Evolutionary conservation across 257 asterid species (phyloP), one percentile per base, ranked within the genome.

Genomic region (Solanum sejunctum): DNA sequence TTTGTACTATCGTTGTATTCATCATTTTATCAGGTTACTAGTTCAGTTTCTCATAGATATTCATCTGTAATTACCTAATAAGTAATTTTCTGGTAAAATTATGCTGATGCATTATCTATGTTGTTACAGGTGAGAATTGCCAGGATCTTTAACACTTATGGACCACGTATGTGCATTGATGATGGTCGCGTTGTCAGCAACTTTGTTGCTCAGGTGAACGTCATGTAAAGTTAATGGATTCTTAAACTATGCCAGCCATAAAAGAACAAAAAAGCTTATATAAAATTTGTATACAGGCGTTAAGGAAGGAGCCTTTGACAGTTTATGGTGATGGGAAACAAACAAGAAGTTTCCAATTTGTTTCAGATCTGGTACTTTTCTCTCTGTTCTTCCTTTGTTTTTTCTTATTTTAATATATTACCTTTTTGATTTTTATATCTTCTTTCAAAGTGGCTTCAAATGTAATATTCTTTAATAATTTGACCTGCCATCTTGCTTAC

Each of bases 171-270:
- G 99, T 96, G 98, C 87, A 94, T 96, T 77, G 99, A 96, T 85
- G 99, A 96, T 88, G 99, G 99, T 49, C 99, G 99, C 69, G 99
- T 96, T 63, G 99, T 96, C 32, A 96, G 99, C 90, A 96, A 96
- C 91, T 96, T 96, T 81, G 99, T 96, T 63, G 99, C 99, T 88
- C 99, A 96, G 99, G 99, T 96, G 85, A 84, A 47, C 17, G 70
- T n/a, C 51, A 52, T 43, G 10, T 77, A 1, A 77, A 15, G 45
- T 26, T 77, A 23, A 51, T 51, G 47, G 82, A 77, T 77, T 77
- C 49, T 78, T 78, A 52, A 78, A 78, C 23, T 16, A 56, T 12
- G 9, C 5, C 9, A 21, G 23, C n/a, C 41, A 47, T 12, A 73
- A 73, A 23, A 13, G n/a, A 49, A 15, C 11, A 26, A 26, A 69